A percentile compares a stretch with the other conserved stretches of the same genome.
Conservation (phyloP, 73 alveolate species). For the Uronychia setigera region DNA sequence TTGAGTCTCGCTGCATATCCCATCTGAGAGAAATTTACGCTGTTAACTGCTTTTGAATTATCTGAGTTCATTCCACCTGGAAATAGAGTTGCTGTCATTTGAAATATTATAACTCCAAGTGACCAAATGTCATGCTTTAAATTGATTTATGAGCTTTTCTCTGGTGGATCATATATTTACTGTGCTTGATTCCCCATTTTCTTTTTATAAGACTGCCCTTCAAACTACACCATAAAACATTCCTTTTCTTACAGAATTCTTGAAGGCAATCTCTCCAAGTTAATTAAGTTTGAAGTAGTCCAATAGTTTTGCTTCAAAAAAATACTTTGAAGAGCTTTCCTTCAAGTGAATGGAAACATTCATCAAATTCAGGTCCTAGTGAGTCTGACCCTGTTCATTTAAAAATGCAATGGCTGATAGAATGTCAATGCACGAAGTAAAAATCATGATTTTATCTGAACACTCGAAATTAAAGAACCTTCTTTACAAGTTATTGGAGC, state of each 20-base stretch:
- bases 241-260: not conserved
- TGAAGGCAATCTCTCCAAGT: not conserved
- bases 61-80: not conserved
- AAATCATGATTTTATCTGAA: no score
- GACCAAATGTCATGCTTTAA: not conserved
- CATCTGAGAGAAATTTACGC: not conserved
- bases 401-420: no score
- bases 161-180: not conserved
- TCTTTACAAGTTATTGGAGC: not conserved
- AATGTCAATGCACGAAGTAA: no score
- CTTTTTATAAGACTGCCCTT: not conserved
- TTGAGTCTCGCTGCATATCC: not conserved
- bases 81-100: no score
- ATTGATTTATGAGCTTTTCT: not conserved
- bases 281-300: not conserved
- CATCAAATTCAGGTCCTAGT: not conserved
- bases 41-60: not conserved
- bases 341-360: no score
- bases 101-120: not conserved
- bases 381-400: no score
- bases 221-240: no score
- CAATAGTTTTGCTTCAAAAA: not conserved
- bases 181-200: not conserved
- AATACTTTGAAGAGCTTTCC: no score
- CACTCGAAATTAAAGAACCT: no score